Evolutionary conservation across 306 rosid genomes (phyloP), one percentile per base, ranked within the genome.

Genomic region (Clitoria ternatea): DNA sequence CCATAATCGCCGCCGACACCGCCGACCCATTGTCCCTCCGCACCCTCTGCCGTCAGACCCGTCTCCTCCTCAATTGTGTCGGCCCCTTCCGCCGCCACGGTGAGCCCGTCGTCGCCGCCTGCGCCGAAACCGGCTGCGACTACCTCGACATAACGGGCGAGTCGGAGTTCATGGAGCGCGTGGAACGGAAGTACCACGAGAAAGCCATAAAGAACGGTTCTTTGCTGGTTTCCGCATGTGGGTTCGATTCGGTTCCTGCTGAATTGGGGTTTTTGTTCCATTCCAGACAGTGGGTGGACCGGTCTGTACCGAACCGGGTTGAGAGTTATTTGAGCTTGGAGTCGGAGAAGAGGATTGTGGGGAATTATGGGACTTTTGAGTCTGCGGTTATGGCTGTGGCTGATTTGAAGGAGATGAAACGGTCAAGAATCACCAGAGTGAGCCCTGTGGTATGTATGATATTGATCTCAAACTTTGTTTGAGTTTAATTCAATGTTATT

Each of bases 51-150:
- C 10, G 26, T 64, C 80, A 66, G n/a, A 81, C 98, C 39, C 85
- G 78, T 57, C 86, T 92, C 66, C 59, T 92, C 42, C 93, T 92
- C 87, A 92, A 85, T 78, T 92, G 98, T 66, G 98, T 90, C 6
- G 98, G 98, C 0, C 98, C 98, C 32, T 92, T 85, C 66, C 97
- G 97, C 64, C 92, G 72, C 75, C 83, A 88, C 67, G 98, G 98
- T 47, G 91, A 81, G 32, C 77, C 93, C 0, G 93, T 92, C 11
- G 93, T 85, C 9, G 83, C 89, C 2, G 96, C 98, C 0, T 92
- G 98, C 66, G 90, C 29, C 0, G 88, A 78, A 17, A 11, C 80
- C 4, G 97, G 97, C 0, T 86, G 92, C 32, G 94, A 93, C 72
- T 93, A 93, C 73, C 73, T 90, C 68, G 98, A 88, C 37, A 85